Conservation (phyloP, 768 basidiomycete species). For the Lactarius evosmus region DNA sequence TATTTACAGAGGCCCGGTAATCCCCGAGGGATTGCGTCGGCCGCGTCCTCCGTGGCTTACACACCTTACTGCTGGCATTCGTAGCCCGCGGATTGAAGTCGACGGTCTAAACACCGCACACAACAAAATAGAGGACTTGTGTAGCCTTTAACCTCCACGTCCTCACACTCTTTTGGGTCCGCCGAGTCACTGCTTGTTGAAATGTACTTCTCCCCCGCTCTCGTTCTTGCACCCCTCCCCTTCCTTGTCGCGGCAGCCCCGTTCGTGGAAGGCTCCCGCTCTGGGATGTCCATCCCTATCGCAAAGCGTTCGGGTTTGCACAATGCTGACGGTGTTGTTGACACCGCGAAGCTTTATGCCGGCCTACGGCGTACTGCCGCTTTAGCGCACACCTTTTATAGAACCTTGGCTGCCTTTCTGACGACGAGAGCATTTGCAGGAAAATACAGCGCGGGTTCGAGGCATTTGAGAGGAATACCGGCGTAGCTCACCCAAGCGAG, state of each 20-base stretch:
- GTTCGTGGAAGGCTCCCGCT: background rate
- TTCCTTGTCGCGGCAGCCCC: background rate
- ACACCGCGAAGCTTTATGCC: background rate
- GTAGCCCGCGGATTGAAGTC: too few relatives aligned
- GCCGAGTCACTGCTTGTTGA: background rate
- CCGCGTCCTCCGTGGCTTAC: too few relatives aligned
- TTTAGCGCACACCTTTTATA: background rate
- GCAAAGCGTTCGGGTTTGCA: background rate
- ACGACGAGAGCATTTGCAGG: background rate
- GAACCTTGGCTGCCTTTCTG: background rate
- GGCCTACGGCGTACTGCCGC: background rate
- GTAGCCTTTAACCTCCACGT: background rate
- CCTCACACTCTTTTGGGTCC: too few relatives aligned
- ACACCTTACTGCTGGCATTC: too few relatives aligned
- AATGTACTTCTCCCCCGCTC: background rate
- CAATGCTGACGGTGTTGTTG: background rate
- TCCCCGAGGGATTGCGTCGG: too few relatives aligned
- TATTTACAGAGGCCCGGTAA: too few relatives aligned
- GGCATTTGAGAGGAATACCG: constrained; percentile 22
- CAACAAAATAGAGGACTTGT: background rate
- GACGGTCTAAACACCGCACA: too few relatives aligned
- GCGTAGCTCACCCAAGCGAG: constrained; percentile 15
- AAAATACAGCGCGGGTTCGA: constrained; percentile 21
- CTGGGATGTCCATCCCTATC: background rate
- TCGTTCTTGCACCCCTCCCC: background rate